These are phyloP conservation scores for Debaryomyces fabryi DNA, from an alignment of 1,139 yeast genomes.

Conservation along the genomic window DNA sequence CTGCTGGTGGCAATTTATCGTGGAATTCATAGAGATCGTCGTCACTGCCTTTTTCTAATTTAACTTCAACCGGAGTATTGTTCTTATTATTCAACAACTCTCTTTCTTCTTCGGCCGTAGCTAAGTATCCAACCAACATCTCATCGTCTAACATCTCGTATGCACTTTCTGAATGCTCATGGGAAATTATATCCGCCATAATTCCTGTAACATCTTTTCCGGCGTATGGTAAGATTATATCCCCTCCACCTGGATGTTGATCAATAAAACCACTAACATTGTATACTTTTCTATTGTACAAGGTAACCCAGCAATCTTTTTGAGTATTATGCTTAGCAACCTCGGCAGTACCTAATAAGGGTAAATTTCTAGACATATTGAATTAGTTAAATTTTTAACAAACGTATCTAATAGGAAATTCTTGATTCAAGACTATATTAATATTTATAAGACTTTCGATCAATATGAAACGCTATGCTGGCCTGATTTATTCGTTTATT, in stretches of 20 bases:
- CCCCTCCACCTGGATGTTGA: slow-evolving; percentile 89
- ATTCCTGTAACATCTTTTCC: slow-evolving; percentile 83
- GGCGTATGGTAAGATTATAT: slow-evolving; percentile 71
- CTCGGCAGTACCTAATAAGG: slow-evolving; percentile 38
- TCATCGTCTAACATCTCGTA: slow-evolving; percentile 87
- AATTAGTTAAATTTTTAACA: background rate
- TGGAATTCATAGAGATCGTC: slow-evolving; percentile 48
- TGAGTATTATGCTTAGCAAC: slow-evolving; percentile 54
- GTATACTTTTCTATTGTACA: slow-evolving; percentile 74
- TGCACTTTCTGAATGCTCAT: slow-evolving; percentile 82
- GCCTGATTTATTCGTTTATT: background rate
- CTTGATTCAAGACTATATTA: background rate
- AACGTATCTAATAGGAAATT: background rate
- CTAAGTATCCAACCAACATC: slow-evolving; percentile 51
- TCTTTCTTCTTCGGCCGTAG: slow-evolving; percentile 47
- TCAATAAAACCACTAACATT: slow-evolving; percentile 77
- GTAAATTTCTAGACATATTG: slow-evolving; percentile 31
- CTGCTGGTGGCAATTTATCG: slow-evolving; percentile 70
- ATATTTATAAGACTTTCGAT: background rate
- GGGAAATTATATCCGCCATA: slow-evolving; percentile 68
- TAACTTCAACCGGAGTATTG: slow-evolving; percentile 47
- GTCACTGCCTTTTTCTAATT: slow-evolving; percentile 24
- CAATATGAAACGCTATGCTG: background rate
- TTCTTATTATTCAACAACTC: slow-evolving; percentile 46
- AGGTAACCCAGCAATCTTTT: slow-evolving; percentile 75